phyloP scores from a whole-genome alignment of 306 rosid species.

The Vigna trinervia region DNA sequence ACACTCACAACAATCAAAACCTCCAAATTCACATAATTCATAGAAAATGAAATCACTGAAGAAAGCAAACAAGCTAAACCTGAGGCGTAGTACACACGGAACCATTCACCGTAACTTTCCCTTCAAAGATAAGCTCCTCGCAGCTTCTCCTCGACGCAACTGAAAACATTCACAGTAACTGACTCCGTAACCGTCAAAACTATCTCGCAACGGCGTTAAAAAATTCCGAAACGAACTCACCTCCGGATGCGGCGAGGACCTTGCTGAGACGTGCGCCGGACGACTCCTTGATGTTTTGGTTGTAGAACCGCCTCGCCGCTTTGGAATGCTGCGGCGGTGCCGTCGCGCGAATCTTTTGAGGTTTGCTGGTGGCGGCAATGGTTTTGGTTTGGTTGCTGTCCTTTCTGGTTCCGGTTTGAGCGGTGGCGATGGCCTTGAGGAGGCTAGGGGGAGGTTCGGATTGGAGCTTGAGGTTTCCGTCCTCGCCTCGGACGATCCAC shows the following conservation, averaged over 20 bases:
- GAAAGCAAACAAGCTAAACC: conserved; percentile 47
- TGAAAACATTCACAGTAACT: conserved; percentile 39
- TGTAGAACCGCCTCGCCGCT: conserved; percentile 86
- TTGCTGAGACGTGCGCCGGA: conserved; percentile 78
- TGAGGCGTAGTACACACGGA: conserved; percentile 87
- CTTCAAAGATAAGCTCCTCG: conserved; percentile 90
- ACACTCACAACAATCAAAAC: conserved; percentile 16
- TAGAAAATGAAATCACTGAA: not conserved
- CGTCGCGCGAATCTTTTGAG: conserved; percentile 27
- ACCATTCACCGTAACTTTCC: conserved; percentile 85
- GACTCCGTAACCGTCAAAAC: not conserved
- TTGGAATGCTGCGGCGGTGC: conserved; percentile 69
- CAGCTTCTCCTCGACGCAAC: conserved; percentile 94
- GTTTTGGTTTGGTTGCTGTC: conserved; percentile 38
- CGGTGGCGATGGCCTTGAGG: conserved; percentile 57
- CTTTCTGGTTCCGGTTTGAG: conserved; percentile 56
- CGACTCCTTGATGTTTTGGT: conserved; percentile 68
- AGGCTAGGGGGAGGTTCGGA: conserved; percentile 67
- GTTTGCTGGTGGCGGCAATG: not conserved
- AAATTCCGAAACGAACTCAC: conserved; percentile 41
- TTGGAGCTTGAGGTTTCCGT: conserved; percentile 75
- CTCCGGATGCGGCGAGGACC: conserved; percentile 98
- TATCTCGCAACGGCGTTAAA: not conserved
- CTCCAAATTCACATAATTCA: not conserved
- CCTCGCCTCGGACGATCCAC: conserved; percentile 91